These are phyloP conservation scores for Melampsora larici-populina DNA, from an alignment of 1,284 basidiomycete species.

Conservation along the genomic window DNA sequence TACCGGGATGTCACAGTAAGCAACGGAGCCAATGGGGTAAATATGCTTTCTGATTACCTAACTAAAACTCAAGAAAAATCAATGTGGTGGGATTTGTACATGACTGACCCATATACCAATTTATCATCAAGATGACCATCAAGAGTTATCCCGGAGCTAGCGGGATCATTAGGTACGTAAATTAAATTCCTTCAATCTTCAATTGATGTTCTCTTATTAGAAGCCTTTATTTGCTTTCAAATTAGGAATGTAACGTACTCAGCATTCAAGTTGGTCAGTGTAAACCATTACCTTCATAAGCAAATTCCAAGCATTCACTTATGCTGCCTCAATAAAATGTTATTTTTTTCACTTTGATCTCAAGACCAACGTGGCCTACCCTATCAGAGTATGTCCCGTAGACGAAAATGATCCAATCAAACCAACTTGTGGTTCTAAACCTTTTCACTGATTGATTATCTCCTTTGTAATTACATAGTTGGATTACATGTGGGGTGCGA, in stretches of 20 bases:
- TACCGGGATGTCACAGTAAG: slow-evolving; percentile 20
- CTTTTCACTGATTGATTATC: neutral
- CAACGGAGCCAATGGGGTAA: slow-evolving; percentile 34
- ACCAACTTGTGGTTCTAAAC: neutral
- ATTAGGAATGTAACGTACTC: slow-evolving; percentile 26
- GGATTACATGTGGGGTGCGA: slow-evolving; percentile 26
- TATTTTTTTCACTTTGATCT: too few species aligned
- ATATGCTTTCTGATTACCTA: neutral
- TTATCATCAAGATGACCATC: neutral
- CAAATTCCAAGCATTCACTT: too few species aligned
- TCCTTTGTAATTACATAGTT: neutral
- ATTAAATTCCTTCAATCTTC: neutral
- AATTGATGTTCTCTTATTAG: neutral
- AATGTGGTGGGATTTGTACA: too few species aligned
- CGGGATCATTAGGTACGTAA: slow-evolving; percentile 22
- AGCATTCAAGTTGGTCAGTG: slow-evolving; percentile 19
- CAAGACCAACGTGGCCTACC: slow-evolving; percentile 29
- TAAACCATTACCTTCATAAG: neutral
- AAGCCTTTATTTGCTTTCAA: neutral
- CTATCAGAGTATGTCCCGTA: slow-evolving; percentile 16
- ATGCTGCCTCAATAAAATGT: too few species aligned
- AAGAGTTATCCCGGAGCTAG: slow-evolving; percentile 14
- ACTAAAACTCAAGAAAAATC: too few species aligned
- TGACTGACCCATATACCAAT: too few species aligned
- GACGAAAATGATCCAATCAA: neutral